Evolutionary conservation across 306 rosid genomes (phyloP).

Genomic region (Malus asiatica): DNA sequence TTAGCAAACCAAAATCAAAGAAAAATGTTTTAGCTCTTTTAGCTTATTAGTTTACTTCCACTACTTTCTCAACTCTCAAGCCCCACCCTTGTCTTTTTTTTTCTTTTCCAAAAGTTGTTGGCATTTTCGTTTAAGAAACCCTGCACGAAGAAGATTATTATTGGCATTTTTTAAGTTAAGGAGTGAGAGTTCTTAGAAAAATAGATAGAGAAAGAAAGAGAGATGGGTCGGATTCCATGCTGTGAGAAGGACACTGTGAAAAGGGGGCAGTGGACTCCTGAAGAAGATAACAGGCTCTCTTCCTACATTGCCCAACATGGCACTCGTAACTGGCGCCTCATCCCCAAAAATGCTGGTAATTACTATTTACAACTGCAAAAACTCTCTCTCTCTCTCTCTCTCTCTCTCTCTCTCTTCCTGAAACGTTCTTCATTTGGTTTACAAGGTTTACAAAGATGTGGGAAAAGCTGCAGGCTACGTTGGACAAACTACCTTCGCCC

Average conservation of each 20-base stretch:
- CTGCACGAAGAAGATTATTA: neutral
- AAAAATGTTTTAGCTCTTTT: neutral
- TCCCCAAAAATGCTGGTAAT: slow-evolving; percentile 56
- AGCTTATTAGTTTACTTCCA: neutral
- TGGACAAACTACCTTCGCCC: slow-evolving; percentile 88
- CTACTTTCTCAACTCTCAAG: neutral
- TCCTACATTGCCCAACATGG: slow-evolving; percentile 67
- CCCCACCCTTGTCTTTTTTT: neutral
- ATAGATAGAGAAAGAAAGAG: neutral
- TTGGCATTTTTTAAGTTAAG: neutral
- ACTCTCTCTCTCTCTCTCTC: neutral
- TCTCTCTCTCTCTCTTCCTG: too few species aligned
- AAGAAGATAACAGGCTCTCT: slow-evolving; percentile 84
- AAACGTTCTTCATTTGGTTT: too few species aligned
- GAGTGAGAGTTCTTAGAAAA: neutral
- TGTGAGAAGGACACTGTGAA: slow-evolving; percentile 79
- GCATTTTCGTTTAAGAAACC: neutral
- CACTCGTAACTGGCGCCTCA: slow-evolving; percentile 58
- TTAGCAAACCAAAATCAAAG: neutral
- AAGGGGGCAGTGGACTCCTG: slow-evolving; percentile 94
- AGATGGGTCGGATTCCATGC: slow-evolving; percentile 91
- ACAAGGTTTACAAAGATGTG: too few species aligned
- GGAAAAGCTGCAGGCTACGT: slow-evolving; percentile 49
- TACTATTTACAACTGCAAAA: neutral
- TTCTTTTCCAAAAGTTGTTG: neutral